phyloP scores from a whole-genome alignment of 2,329 filamentous ascomycete genomes.

The Ciborinia camelliae region DNA sequence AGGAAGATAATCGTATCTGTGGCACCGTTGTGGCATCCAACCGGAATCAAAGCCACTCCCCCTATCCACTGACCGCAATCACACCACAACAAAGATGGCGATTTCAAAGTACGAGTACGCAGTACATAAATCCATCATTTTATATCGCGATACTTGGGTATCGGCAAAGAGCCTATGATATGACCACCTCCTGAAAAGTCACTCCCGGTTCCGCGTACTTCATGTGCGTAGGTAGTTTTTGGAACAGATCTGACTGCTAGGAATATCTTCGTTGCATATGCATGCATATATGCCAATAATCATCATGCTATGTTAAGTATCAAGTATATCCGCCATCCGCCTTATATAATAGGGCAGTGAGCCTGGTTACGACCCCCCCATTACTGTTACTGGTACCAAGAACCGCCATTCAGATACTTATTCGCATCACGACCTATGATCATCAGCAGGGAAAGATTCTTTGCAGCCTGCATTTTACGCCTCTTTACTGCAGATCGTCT shows the following conservation, averaged over 20 bases:
- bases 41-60: constrained; percentile 4
- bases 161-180: neutral
- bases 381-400: neutral
- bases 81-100: neutral
- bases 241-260: neutral
- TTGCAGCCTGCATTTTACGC: neutral
- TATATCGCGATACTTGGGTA: neutral
- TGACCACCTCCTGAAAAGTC: neutral
- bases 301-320: neutral
- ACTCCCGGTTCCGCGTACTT: neutral
- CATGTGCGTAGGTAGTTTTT: neutral
- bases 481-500: neutral
- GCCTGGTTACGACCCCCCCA: no score
- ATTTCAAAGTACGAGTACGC: neutral
- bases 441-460: neutral
- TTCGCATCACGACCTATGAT: neutral
- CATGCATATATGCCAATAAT: constrained; percentile 1
- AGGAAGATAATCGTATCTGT: neutral
- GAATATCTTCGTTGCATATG: neutral
- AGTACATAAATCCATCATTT: constrained; percentile 1
- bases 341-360: neutral
- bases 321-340: neutral
- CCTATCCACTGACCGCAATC: neutral
- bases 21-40: neutral
- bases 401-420: neutral